Evolutionary conservation across 2,329 filamentous ascomycete species (phyloP), one percentile per base, ranked within the genome.

Genomic region (Cladophialophora bantiana): DNA sequence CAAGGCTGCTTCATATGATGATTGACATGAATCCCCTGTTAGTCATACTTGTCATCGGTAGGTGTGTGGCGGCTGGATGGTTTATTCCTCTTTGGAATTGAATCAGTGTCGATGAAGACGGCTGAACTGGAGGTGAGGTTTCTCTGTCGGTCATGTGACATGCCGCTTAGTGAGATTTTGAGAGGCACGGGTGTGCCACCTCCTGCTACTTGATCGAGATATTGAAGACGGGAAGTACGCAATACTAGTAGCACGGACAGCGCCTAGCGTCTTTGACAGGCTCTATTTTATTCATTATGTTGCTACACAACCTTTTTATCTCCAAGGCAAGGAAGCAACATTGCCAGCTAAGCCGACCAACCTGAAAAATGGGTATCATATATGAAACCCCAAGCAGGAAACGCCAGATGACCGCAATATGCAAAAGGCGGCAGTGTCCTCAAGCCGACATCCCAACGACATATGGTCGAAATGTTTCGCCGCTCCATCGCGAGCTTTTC

Each of bases 311-410:
- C 31, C 48, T 61, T 54, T 61, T 53, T 20, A 34, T 53, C 34
- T 61, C 45, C 59, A 61, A 61, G 59, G n/a, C 52, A 50, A 61
- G 54, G 59, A 53, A 53, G 45, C 45, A 61, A 61, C 48, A 52
- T 42, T 48, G 59, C 48, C 59, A 53, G 42, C 26, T 53, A 61
- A 20, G 20, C 59, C 31, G 59, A 40, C 48, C 48, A 7, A 53
- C 59, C 59, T 54, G 48, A 32, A 42, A 36, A 9, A 50, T 50
- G 59, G 59, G 59, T 61, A 61, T 61, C 59, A 54, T 26, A 40
- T 38, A 52, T 61, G 45, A 54, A 50, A 50, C 59, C 32, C 59
- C 48, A 34, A n/a, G 34, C 59, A 53, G 54, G 48, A 45, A 61
- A 53, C 59, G 13, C 59, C 59, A 61, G 2, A 20, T 32, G n/a